These are phyloP conservation scores for Stagonosporopsis tanaceti DNA, from an alignment of 2,329 filamentous ascomycete species.

Conservation along the genomic window DNA sequence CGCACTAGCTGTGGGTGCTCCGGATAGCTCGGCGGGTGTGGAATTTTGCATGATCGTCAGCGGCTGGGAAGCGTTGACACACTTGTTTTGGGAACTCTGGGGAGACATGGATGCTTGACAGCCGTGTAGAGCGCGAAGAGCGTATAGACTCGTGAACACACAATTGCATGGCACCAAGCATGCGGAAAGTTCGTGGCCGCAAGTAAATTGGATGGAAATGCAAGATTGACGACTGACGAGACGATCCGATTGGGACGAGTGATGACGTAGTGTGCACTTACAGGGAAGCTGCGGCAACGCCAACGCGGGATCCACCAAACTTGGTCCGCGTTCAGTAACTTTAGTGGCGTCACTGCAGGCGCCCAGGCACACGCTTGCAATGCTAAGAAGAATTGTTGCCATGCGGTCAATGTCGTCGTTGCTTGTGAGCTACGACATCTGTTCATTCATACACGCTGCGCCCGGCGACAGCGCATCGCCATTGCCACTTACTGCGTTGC, in stretches of 20 bases:
- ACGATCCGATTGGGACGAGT: background rate
- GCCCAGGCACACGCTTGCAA: conserved; percentile 13
- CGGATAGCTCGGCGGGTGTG: conserved; percentile 12
- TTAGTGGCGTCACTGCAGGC: conserved; percentile 18
- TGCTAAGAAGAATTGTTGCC: conserved; percentile 15
- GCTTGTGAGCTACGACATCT: conserved; percentile 8
- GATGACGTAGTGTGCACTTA: conserved; percentile 13
- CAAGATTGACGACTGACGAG: background rate
- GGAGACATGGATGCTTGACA: background rate
- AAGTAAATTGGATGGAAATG: conserved; percentile 1
- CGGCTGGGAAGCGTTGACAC: background rate
- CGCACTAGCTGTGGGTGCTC: background rate
- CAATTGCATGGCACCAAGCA: conserved; percentile 18
- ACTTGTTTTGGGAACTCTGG: no score
- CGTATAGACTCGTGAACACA: background rate
- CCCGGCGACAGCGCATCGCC: conserved; percentile 2
- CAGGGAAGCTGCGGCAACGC: conserved; percentile 15
- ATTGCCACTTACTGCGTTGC: background rate
- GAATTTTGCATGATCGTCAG: conserved; percentile 2
- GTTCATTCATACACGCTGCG: conserved; percentile 6
- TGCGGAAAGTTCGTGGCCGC: conserved; percentile 9
- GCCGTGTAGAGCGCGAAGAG: background rate
- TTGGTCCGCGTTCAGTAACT: background rate
- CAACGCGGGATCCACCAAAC: conserved; percentile 17
- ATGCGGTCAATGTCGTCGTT: conserved; percentile 4